Conservation (phyloP, 2,329 filamentous ascomycete genomes). For the Corynespora cassiicola region DNA sequence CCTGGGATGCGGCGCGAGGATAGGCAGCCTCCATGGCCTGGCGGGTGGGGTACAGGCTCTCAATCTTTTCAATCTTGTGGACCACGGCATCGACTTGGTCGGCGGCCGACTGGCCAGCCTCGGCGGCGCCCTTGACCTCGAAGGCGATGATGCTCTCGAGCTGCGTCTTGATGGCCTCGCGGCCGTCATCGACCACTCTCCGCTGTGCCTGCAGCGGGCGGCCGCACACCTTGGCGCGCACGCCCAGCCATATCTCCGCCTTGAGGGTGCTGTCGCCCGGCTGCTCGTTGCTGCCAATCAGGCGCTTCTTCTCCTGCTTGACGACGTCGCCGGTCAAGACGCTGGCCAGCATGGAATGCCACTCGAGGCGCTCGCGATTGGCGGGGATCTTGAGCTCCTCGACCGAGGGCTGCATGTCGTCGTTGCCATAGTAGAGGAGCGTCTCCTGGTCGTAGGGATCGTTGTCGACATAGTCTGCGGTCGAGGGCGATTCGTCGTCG, state of each 20-base stretch:
- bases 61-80: slow-evolving; percentile 86
- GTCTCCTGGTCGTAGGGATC: slow-evolving; percentile 91
- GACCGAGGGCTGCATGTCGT: slow-evolving; percentile 84
- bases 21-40: slow-evolving; percentile 76
- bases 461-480: slow-evolving; percentile 80
- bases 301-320: slow-evolving; percentile 93
- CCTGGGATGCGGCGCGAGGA: slow-evolving; percentile 75
- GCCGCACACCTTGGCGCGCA: slow-evolving; percentile 83
- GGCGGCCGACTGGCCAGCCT: slow-evolving; percentile 84
- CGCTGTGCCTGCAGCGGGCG: slow-evolving; percentile 83
- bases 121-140: slow-evolving; percentile 90
- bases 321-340: slow-evolving; percentile 97
- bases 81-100: slow-evolving; percentile 92
- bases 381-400: slow-evolving; percentile 89
- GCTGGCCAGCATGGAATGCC: slow-evolving; percentile 97
- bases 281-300: slow-evolving; percentile 82
- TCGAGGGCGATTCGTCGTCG: slow-evolving; percentile 88
- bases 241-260: slow-evolving; percentile 83
- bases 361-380: slow-evolving; percentile 90
- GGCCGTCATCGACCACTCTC: slow-evolving; percentile 85
- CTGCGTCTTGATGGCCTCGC: slow-evolving; percentile 72
- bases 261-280: slow-evolving; percentile 73
- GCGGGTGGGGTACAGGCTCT: slow-evolving; percentile 83
- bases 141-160: slow-evolving; percentile 93
- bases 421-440: slow-evolving; percentile 89